A percentile compares a stretch with the other conserved stretches of the same genome.
phyloP scores from a whole-genome alignment of 495 filamentous ascomycete species.

The Podospora anserina region DNA sequence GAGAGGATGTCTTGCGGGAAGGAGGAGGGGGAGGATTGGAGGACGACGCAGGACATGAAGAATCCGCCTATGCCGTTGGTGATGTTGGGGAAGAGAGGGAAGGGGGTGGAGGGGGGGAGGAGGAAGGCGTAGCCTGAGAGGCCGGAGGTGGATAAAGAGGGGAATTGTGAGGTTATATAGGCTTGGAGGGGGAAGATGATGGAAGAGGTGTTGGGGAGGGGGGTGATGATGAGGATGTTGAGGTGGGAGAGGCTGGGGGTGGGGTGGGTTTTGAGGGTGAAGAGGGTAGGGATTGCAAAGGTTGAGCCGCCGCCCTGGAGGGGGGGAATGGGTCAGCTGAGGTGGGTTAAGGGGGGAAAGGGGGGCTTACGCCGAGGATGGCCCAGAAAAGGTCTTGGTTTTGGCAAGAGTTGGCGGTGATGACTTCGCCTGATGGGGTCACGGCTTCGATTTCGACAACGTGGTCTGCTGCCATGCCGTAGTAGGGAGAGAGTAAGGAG shows the following conservation, averaged over 20 bases:
- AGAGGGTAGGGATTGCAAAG: slow-evolving; percentile 59
- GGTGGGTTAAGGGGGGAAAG: background rate
- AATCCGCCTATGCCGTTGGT: slow-evolving; percentile 36
- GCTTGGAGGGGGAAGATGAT: slow-evolving; percentile 32
- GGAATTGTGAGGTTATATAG: slow-evolving; percentile 39
- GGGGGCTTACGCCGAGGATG: slow-evolving; percentile 50
- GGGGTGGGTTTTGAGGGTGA: slow-evolving; percentile 47
- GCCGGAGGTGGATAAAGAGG: slow-evolving; percentile 35
- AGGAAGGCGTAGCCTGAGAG: slow-evolving; percentile 40
- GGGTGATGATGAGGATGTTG: slow-evolving; percentile 18
- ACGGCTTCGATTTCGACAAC: slow-evolving; percentile 62
- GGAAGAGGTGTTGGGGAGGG: slow-evolving; percentile 12
- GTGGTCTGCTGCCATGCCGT: slow-evolving; percentile 62
- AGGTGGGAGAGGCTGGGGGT: slow-evolving; percentile 28
- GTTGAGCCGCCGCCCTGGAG: slow-evolving; percentile 58
- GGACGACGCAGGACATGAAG: slow-evolving; percentile 24
- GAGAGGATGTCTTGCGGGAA: slow-evolving; percentile 38
- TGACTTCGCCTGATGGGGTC: slow-evolving; percentile 50
- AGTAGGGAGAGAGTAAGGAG: slow-evolving; percentile 48
- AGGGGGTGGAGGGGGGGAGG: slow-evolving; percentile 29
- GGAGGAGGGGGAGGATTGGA: slow-evolving; percentile 18
- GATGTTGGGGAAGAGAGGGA: slow-evolving; percentile 9
- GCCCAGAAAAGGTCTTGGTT: slow-evolving; percentile 67
- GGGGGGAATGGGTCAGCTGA: slow-evolving; percentile 1
- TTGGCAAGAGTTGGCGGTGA: slow-evolving; percentile 54